Conservation (phyloP, 352 stramenopile species). For the Phytophthora pseudosyringae region DNA sequence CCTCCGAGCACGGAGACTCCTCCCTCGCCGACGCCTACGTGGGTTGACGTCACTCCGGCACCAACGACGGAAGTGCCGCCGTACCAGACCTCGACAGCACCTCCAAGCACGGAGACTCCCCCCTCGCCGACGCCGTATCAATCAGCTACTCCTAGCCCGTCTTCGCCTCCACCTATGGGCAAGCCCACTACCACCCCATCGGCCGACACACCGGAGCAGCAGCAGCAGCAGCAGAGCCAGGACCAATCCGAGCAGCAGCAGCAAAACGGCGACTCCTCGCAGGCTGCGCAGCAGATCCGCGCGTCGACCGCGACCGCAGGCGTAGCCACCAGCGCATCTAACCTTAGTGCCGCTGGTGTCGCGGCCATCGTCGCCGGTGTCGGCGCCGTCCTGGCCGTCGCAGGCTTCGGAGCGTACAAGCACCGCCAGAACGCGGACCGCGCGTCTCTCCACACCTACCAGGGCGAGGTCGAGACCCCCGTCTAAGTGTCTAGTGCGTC, state of each 20-base stretch:
- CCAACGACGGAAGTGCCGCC: too few species aligned
- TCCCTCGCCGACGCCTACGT: background rate
- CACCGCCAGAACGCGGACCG: slow-evolving; percentile 12
- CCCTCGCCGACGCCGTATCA: background rate
- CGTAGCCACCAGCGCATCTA: background rate
- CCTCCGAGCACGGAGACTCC: too few species aligned
- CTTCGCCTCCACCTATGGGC: background rate
- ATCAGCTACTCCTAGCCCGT: background rate
- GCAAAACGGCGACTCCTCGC: background rate
- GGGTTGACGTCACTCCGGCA: too few species aligned
- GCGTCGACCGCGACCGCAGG: slow-evolving; percentile 15
- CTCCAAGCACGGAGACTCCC: background rate
- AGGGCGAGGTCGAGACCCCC: slow-evolving; percentile 19
- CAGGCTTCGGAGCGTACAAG: slow-evolving; percentile 29
- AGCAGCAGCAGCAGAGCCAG: slow-evolving; percentile 18
- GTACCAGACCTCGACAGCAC: too few species aligned
- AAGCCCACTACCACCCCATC: background rate
- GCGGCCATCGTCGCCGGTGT: slow-evolving; percentile 31
- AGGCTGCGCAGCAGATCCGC: slow-evolving; percentile 17
- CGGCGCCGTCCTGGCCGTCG: slow-evolving; percentile 25
- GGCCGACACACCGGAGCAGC: slow-evolving; percentile 10
- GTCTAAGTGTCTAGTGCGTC: slow-evolving; percentile 5
- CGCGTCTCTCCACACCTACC: slow-evolving; percentile 24
- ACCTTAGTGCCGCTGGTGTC: slow-evolving; percentile 11
- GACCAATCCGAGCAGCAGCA: slow-evolving; percentile 11